Base-by-base conservation (phyloP, 2,329 filamentous ascomycete genomes). In the Apiospora saccharicola region DNA sequence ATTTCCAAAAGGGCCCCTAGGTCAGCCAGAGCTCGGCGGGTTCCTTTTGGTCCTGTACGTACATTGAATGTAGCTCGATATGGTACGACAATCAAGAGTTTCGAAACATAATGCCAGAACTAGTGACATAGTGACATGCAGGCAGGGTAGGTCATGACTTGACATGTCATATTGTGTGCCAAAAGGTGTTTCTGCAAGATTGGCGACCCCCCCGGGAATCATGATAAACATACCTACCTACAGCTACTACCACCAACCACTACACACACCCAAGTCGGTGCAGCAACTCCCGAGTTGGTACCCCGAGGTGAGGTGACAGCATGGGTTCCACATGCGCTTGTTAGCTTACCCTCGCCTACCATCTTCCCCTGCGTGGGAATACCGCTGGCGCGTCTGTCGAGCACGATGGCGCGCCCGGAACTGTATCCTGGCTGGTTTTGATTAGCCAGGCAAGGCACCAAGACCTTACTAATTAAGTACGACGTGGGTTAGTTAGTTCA, bases 181-280 rank as follows among this genome's bases (percentile, higher is more conserved):
- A n/a, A 64, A 64, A 64, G 10, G 34, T 64, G 57, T 64, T 64
- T 64, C 57, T 64, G 57, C 57, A 41, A 64, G 57, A 64, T 64
- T 64, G 57, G 34, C 30, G 57, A 64, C 41, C 57, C 30, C 57
- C 22, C 24, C 14, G 3, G n/a, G 19, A 41, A 41, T 41, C 57
- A 49, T 49, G 53, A 57, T 41, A n/a, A n/a, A 30, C 26, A 30
- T 30, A 30, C 26, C 26, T 30, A 30, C 26, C 26, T 30, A 30
- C 26, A 30, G 26, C 4, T 37, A 41, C 37, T 41, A 41, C 37
- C 37, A 41, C 37, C 37, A 37, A 41, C 37, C 37, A 41, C 37
- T 41, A 41, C 10, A 10, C 7, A 10, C 37, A 8, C 46, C 51
- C 13, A 37, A 22, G 57, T 41, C 57, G 57, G 57, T 37, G 34